Conservation (phyloP, 176 grass and related monocot species). For the Hyparrhenia diplandra region DNA sequence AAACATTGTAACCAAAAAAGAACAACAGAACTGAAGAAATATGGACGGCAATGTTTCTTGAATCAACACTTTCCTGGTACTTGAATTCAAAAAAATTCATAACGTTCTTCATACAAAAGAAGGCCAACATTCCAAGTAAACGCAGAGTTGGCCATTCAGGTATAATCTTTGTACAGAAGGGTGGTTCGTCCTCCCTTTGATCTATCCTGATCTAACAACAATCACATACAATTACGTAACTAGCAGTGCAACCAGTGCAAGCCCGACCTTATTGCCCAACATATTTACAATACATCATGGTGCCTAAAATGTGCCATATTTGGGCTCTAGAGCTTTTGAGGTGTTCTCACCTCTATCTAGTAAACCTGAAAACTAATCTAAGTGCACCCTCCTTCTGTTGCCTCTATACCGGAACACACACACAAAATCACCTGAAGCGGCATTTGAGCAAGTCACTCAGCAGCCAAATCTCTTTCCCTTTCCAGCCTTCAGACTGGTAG, state of each 20-base stretch:
- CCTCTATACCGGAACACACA: background rate
- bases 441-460: background rate
- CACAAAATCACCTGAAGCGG: conserved; percentile 5
- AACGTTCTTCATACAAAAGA: conserved; percentile 8
- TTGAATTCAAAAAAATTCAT: background rate
- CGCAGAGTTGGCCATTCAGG: background rate
- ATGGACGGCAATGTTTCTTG: too few species aligned
- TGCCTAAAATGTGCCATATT: background rate
- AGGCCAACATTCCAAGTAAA: conserved; percentile 26
- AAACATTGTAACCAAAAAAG: background rate
- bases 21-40: too few species aligned
- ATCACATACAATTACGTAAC: conserved; percentile 35
- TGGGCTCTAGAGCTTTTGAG: conserved; percentile 14
- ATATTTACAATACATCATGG: conserved; percentile 49
- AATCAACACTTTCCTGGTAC: background rate
- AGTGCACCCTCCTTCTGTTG: conserved; percentile 4
- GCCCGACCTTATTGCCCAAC: conserved; percentile 26
- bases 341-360: conserved; percentile 26
- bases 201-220: conserved; percentile 28
- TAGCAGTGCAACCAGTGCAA: conserved; percentile 18
- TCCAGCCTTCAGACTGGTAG: background rate
- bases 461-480: conserved; percentile 9
- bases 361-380: conserved; percentile 14
- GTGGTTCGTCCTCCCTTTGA: too few species aligned
- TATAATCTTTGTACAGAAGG: conserved; percentile 12